Conservation (phyloP, 257 asterid species). For the Petunia axillaris region DNA sequence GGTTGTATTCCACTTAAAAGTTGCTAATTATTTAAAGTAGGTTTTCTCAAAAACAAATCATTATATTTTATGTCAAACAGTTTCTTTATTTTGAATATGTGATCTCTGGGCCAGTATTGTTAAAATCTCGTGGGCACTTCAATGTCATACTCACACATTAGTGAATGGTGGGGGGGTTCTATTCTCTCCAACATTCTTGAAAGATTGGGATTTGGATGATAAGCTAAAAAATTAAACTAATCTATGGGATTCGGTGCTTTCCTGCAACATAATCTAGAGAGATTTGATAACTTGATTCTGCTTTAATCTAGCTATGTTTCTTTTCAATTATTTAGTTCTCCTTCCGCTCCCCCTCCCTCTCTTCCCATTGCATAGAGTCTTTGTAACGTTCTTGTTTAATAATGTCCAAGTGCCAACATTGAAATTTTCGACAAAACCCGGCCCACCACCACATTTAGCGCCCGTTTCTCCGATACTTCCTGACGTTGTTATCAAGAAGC, state of each 20-base stretch:
- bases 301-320: slow-evolving; percentile 5
- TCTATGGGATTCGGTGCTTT: background rate
- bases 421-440: background rate
- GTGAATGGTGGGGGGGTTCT: background rate
- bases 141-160: background rate
- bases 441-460: slow-evolving; percentile 3
- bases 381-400: background rate
- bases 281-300: slow-evolving; percentile 19
- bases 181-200: background rate
- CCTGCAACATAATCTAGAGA: background rate
- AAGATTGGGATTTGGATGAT: background rate
- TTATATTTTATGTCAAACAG: no score
- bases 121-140: background rate
- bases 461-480: background rate
- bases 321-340: background rate
- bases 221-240: background rate
- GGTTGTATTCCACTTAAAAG: background rate
- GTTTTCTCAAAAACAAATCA: background rate
- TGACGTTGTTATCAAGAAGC: background rate
- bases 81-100: background rate
- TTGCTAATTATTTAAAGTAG: background rate
- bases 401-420: background rate
- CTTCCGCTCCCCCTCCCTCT: background rate
- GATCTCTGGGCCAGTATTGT: background rate
- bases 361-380: background rate